Base-by-base conservation (phyloP, 1,139 yeast genomes). In the Casaregolazyma suthepensis region DNA sequence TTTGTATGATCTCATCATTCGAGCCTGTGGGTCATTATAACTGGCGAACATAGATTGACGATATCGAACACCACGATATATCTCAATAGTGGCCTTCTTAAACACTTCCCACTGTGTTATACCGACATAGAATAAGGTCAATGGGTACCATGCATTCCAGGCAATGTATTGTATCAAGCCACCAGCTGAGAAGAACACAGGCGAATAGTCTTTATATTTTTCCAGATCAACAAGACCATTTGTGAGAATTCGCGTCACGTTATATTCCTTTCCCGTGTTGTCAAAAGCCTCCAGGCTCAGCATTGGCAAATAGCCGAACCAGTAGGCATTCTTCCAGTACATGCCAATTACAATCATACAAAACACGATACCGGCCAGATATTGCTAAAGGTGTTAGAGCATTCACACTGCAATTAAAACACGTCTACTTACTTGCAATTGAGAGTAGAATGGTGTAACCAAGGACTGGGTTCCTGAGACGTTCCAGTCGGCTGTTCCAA, bases 171-270 rank as follows among this genome's bases (percentile, higher is more conserved):
- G 60, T 6, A 81, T 80, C 50, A 80, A 63, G 58, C 74, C 76
- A 1, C 80, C 85, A 3, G 87, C 86, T 18, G 81, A 63, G 64
- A 80, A 82, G 61, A 73, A 82, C 19, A 86, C 86, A 1, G 82
- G 82, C 0, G 78, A 67, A 55, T 71, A 71, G 5, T 50, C 40
- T 50, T 67, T 66, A 56, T 70, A 69, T 51, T 63, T 64, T 5
- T 54, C 59, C 40, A 61, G 63, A 54, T 69, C 69, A 61, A 66
- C 62, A 31, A 71, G 64, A 44, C 73, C 72, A 10, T 61, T 56
- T 37, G 52, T 51, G 29, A 81, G 66, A 23, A 81, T 72, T 40
- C 67, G 59, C 18, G 68, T 65, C 9, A 80, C 80, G 43, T 71
- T 63, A 60, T 74, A 81, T 0, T 58, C 46, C 22, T 68, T 67